phyloP scores from a whole-genome alignment of 805 yeast species.

The Metschnikowia continentalis region DNA sequence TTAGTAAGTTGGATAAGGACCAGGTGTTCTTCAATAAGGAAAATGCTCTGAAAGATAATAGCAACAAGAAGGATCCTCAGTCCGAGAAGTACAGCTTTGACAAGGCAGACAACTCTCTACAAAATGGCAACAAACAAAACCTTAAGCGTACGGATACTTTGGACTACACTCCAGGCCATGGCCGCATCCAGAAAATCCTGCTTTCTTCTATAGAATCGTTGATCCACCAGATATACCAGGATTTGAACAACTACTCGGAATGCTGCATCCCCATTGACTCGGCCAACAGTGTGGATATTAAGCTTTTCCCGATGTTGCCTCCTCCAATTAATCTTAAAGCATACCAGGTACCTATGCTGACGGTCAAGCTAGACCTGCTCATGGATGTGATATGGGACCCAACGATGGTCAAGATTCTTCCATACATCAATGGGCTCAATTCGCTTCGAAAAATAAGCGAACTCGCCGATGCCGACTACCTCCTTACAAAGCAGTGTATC shows the following conservation, averaged over 20 bases:
- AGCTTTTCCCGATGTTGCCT: conserved; percentile 83
- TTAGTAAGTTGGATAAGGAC: conserved; percentile 51
- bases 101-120: not conserved
- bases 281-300: conserved; percentile 86
- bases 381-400: conserved; percentile 97
- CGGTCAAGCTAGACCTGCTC: conserved; percentile 65
- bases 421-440: conserved; percentile 84
- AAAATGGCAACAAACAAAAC: not conserved
- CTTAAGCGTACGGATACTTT: not conserved
- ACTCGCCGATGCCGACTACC: conserved; percentile 75
- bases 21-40: conserved; percentile 31
- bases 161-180: conserved; percentile 31
- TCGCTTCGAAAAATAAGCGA: conserved; percentile 73
- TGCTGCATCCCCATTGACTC: conserved; percentile 91
- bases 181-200: conserved; percentile 30
- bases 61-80: not conserved
- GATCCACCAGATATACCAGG: conserved; percentile 89
- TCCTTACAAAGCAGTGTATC: conserved; percentile 77
- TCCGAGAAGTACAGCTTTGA: not conserved
- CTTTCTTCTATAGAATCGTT: conserved; percentile 59
- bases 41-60: not conserved
- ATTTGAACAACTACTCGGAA: conserved; percentile 90
- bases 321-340: conserved; percentile 74
- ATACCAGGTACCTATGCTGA: conserved; percentile 88
- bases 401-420: conserved; percentile 83